phyloP scores from a whole-genome alignment of 2,329 filamentous ascomycete genomes.

The Ascochyta lentis region DNA sequence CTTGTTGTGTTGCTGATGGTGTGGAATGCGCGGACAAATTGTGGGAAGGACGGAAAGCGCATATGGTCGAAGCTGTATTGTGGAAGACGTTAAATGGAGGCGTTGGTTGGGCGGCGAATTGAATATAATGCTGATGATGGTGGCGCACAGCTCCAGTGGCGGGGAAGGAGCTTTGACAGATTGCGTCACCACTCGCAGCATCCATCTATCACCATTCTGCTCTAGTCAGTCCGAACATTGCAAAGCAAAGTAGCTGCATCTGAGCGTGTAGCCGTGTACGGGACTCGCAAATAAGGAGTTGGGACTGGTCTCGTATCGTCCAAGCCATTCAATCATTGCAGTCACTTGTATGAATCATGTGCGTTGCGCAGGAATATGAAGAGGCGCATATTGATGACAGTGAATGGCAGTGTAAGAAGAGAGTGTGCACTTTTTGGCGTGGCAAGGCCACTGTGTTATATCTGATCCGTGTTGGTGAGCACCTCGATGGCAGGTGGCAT shows the following conservation, averaged over 20 bases:
- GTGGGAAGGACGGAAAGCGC: slow-evolving; percentile 58
- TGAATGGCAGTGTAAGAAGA: neutral
- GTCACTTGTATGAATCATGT: too few species aligned
- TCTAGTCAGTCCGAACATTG: too few species aligned
- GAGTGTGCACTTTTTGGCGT: neutral
- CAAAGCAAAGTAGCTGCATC: too few species aligned
- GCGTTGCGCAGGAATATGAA: too few species aligned
- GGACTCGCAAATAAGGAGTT: too few species aligned
- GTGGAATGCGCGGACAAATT: slow-evolving; percentile 57
- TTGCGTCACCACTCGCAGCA: slow-evolving; percentile 38
- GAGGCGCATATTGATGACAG: too few species aligned
- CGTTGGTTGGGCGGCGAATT: neutral
- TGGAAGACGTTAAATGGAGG: slow-evolving; percentile 6
- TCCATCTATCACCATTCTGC: neutral
- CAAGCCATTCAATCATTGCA: too few species aligned
- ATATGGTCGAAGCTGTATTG: slow-evolving; percentile 43
- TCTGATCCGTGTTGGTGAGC: neutral
- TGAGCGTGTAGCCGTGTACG: too few species aligned
- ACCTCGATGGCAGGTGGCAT: neutral
- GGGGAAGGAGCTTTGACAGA: slow-evolving; percentile 34
- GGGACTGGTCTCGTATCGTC: neutral
- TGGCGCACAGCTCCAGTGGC: slow-evolving; percentile 32
- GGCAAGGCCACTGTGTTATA: neutral
- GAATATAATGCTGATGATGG: slow-evolving; percentile 29
- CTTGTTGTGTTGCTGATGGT: slow-evolving; percentile 54